Percentiles rank a stretch among this genome's conserved stretches.
Conservation (phyloP, 2,329 filamentous ascomycete genomes). For the Fusarium sp. region DNA sequence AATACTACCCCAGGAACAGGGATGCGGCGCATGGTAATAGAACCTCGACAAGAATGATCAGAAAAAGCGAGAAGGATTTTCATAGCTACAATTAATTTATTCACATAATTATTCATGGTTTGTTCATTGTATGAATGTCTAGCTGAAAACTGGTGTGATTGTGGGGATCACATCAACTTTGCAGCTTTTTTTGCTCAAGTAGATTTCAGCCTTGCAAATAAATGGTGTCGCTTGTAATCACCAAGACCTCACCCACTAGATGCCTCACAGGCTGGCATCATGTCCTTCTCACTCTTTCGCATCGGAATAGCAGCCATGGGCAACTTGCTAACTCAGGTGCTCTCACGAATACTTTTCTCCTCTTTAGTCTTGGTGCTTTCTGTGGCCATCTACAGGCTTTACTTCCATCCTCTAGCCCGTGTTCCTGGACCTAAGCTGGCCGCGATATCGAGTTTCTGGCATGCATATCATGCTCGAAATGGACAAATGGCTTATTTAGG, state of each 20-base stretch:
- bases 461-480: constrained; percentile 60
- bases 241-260: neutral
- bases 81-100: neutral
- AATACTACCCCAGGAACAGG: neutral
- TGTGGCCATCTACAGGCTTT: constrained; percentile 55
- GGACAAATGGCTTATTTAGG: constrained; percentile 60
- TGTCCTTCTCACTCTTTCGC: constrained; percentile 17
- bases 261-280: constrained; percentile 21
- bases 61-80: neutral
- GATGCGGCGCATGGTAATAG: neutral
- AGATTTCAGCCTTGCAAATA: neutral
- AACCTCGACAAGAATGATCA: neutral
- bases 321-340: neutral
- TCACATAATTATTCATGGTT: neutral
- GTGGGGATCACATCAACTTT: constrained; percentile 15
- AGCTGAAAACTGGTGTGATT: neutral
- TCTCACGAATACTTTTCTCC: constrained; percentile 9
- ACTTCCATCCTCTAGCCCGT: constrained; percentile 59
- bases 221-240: neutral
- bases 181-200: constrained; percentile 21
- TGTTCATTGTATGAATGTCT: neutral
- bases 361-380: constrained; percentile 35
- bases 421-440: constrained; percentile 63
- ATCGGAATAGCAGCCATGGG: constrained; percentile 12
- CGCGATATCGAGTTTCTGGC: constrained; percentile 63